Conservation (phyloP, 192 early-diverging fungal genomes). For the Podila clonocystis region DNA sequence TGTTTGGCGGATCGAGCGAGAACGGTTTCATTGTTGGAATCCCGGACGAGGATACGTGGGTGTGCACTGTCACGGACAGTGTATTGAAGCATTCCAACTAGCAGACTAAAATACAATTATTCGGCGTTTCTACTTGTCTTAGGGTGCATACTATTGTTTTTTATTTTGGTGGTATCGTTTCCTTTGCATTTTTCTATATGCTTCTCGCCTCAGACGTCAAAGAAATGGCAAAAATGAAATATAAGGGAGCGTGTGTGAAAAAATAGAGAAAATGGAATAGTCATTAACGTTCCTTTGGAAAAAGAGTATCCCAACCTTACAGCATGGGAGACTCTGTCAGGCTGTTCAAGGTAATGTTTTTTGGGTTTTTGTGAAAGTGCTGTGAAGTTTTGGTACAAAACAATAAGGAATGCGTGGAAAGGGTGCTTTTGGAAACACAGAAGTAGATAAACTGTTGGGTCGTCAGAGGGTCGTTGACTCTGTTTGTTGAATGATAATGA, state of each 20-base stretch:
- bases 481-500: not conserved
- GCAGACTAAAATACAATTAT: not conserved
- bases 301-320: not conserved
- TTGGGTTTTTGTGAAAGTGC: not conserved
- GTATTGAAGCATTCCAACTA: conserved; percentile 20
- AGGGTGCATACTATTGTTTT: not conserved
- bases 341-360: not conserved
- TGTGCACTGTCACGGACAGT: conserved; percentile 47
- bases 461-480: not conserved
- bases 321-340: not conserved
- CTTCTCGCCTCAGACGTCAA: too few species aligned
- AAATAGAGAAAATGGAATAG: conserved; percentile 1
- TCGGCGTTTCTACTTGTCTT: not conserved
- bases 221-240: too few species aligned
- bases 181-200: not conserved
- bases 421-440: not conserved
- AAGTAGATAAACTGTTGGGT: not conserved
- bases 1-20: conserved; percentile 65
- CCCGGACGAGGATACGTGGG: conserved; percentile 30
- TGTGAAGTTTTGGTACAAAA: not conserved
- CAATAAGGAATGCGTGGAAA: not conserved
- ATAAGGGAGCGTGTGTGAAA: not conserved
- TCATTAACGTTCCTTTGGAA: not conserved
- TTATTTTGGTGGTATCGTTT: not conserved
- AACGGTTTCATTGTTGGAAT: conserved; percentile 63